phyloP scores from a whole-genome alignment of 2,329 filamentous ascomycete species.

The Cladosporium sp. region DNA sequence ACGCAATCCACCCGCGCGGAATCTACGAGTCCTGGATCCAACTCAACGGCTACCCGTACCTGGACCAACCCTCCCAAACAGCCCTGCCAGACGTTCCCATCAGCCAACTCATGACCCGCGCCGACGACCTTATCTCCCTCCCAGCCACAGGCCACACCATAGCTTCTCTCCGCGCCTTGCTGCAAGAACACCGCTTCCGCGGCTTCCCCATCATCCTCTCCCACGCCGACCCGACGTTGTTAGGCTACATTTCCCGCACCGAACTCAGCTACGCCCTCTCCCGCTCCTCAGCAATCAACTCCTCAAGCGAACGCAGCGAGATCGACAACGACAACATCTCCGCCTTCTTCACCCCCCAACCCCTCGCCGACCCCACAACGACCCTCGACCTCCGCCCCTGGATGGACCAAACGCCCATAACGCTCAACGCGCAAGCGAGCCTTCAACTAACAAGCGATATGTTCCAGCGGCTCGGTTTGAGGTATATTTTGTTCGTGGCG shows the following conservation, averaged over 20 bases:
- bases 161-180: slow-evolving; percentile 63
- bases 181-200: slow-evolving; percentile 71
- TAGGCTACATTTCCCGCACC: slow-evolving; percentile 90
- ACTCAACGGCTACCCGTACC: slow-evolving; percentile 89
- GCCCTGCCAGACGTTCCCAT: slow-evolving; percentile 77
- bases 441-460: slow-evolving; percentile 85
- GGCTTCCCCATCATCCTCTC: slow-evolving; percentile 89
- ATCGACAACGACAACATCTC: too few species aligned
- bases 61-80: slow-evolving; percentile 80
- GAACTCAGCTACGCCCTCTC: slow-evolving; percentile 80
- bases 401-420: slow-evolving; percentile 99
- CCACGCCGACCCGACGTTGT: slow-evolving; percentile 67
- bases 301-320: too few species aligned
- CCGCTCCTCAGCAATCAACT: slow-evolving; percentile 46
- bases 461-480: slow-evolving; percentile 88
- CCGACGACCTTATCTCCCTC: slow-evolving; percentile 85
- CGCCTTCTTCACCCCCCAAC: slow-evolving; percentile 72
- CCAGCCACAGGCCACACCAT: slow-evolving; percentile 80
- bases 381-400: slow-evolving; percentile 87
- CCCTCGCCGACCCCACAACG: slow-evolving; percentile 68
- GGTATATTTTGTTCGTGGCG: slow-evolving; percentile 85
- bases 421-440: slow-evolving; percentile 68
- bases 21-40: slow-evolving; percentile 99
- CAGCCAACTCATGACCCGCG: slow-evolving; percentile 84
- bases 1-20: slow-evolving; percentile 84